Conservation (phyloP, 2,329 filamentous ascomycete species). For the Alternaria alternata region DNA sequence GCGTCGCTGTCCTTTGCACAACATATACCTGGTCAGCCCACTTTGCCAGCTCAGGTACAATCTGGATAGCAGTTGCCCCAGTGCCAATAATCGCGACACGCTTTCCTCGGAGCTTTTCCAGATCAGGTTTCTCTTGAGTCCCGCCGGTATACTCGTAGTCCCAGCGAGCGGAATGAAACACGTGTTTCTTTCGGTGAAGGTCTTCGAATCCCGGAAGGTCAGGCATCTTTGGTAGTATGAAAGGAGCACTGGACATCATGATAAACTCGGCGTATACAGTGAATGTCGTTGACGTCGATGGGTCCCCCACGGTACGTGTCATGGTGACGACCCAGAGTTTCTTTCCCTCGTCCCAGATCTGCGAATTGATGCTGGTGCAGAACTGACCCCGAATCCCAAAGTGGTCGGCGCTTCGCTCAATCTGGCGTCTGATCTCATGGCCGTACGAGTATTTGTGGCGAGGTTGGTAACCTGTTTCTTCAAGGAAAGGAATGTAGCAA, state of each 20-base stretch:
- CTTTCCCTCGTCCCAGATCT: constrained; percentile 56
- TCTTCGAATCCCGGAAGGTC: not conserved
- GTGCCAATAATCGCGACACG: constrained; percentile 45
- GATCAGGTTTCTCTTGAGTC: constrained; percentile 21
- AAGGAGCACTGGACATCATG: too few species aligned
- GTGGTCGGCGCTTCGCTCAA: not conserved
- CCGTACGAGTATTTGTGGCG: constrained; percentile 51
- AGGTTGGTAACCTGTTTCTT: constrained; percentile 56
- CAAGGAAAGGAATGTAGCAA: constrained; percentile 56
- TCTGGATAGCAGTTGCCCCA: constrained; percentile 44
- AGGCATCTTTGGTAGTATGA: too few species aligned
- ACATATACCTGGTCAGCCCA: constrained; percentile 62
- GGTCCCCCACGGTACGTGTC: constrained; percentile 47
- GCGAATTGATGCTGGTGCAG: not conserved
- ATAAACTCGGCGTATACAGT: too few species aligned
- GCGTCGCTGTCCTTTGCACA: constrained; percentile 63
- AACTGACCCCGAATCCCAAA: constrained; percentile 2
- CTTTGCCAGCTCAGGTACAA: constrained; percentile 52
- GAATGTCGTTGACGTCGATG: not conserved
- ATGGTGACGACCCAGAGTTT: constrained; percentile 46
- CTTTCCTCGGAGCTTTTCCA: constrained; percentile 49
- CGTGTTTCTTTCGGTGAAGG: constrained; percentile 22
- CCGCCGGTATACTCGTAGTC: constrained; percentile 38
- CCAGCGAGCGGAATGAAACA: constrained; percentile 45
- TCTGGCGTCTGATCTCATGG: constrained; percentile 4